A percentile compares a stretch with the other conserved stretches of the same genome.
phyloP scores from a whole-genome alignment of 2,329 filamentous ascomycete species.

The Paramyrothecium roridum region DNA sequence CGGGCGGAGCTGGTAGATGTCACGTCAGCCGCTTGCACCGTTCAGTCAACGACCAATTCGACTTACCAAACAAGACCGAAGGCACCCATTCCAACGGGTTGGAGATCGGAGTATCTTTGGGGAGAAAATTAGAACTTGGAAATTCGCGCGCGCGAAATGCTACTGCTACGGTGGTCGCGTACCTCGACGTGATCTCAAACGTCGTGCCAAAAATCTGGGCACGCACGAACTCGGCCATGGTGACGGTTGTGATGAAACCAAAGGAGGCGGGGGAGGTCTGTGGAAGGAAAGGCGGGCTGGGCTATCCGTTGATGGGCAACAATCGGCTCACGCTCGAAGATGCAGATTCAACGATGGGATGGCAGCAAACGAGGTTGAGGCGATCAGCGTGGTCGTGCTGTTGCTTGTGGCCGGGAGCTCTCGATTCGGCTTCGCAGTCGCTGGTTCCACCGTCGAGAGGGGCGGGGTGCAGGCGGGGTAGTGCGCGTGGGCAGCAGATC shows the following conservation, averaged over 20 bases:
- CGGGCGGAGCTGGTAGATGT: constrained; percentile 74
- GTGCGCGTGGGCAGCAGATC: not conserved
- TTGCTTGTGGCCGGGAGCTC: not conserved
- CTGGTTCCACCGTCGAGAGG: not conserved
- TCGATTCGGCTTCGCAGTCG: not conserved
- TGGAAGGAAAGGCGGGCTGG: too few relatives aligned
- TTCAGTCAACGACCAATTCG: not conserved
- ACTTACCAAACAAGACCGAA: constrained; percentile 95
- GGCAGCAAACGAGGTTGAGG: too few relatives aligned
- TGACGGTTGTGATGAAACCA: constrained; percentile 32
- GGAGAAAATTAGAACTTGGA: too few relatives aligned
- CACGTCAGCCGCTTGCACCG: constrained; percentile 3
- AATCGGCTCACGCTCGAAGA: too few relatives aligned
- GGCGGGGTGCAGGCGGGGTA: not conserved
- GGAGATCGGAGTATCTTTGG: constrained; percentile 90
- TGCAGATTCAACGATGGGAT: too few relatives aligned
- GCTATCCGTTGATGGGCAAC: too few relatives aligned
- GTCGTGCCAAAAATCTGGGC: constrained; percentile 99
- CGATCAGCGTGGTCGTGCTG: not conserved
- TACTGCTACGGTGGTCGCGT: constrained; percentile 18
- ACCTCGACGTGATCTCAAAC: constrained; percentile 99
- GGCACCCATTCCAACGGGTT: constrained; percentile 98
- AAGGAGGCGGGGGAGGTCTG: not conserved
- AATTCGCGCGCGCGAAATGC: too few relatives aligned
- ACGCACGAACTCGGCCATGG: constrained; percentile 98